phyloP scores from a whole-genome alignment of 352 stramenopile genomes.

The Pilasporangium apinafurcum region DNA sequence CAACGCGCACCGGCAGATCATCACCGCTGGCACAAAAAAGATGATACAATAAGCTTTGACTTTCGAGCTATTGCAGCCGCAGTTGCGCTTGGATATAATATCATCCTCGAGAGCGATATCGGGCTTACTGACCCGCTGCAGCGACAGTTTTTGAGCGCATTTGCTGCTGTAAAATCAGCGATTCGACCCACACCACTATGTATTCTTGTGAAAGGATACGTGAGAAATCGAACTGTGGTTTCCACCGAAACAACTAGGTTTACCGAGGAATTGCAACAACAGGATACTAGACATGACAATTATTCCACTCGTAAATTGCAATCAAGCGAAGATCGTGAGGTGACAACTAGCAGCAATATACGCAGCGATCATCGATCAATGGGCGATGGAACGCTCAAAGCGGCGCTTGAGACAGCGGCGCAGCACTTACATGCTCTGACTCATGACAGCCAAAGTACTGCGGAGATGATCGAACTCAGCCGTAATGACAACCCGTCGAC shows the following conservation, averaged over 20 bases:
- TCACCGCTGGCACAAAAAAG: not conserved
- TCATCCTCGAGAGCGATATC: slow-evolving; percentile 77
- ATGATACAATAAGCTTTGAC: slow-evolving; percentile 12
- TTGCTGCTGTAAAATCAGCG: slow-evolving; percentile 57
- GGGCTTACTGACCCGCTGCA: slow-evolving; percentile 55
- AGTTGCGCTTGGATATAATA: slow-evolving; percentile 39
- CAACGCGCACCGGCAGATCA: slow-evolving; percentile 8
- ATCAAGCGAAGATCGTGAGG: not conserved
- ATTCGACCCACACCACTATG: slow-evolving; percentile 57
- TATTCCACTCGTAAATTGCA: too few species aligned
- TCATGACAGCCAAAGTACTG: slow-evolving; percentile 1
- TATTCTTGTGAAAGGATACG: slow-evolving; percentile 46
- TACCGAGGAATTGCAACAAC: not conserved
- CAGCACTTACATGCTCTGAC: slow-evolving; percentile 19
- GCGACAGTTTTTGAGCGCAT: slow-evolving; percentile 47
- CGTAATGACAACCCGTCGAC: not conserved
- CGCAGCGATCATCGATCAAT: slow-evolving; percentile 8
- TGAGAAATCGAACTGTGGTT: slow-evolving; percentile 33
- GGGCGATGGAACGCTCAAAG: slow-evolving; percentile 40
- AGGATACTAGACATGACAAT: slow-evolving; percentile 14
- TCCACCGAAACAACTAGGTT: slow-evolving; percentile 3
- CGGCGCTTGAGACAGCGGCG: slow-evolving; percentile 32
- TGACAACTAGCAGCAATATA: not conserved
- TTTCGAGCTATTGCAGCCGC: slow-evolving; percentile 25
- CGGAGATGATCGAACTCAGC: slow-evolving; percentile 26